Evolutionary conservation across 2,329 filamentous ascomycete species (phyloP).

Genomic region (Microsporum canis): DNA sequence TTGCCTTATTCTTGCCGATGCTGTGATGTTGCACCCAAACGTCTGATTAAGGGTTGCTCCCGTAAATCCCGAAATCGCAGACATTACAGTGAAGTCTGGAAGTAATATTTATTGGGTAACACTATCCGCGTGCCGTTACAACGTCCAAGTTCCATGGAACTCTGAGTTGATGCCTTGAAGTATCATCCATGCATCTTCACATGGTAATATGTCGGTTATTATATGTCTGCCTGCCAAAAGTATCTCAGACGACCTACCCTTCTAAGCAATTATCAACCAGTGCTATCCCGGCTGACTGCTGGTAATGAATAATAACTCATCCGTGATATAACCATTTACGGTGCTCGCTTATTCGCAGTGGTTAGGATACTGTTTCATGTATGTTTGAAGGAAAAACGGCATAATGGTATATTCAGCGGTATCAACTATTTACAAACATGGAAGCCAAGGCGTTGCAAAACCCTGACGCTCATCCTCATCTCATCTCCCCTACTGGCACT

Average conservation of each 20-base stretch:
- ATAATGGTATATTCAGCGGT: not conserved
- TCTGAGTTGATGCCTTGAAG: too few relatives aligned
- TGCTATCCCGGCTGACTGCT: too few relatives aligned
- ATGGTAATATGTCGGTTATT: too few relatives aligned
- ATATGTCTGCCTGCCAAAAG: too few relatives aligned
- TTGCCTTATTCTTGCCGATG: not conserved
- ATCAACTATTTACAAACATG: not conserved
- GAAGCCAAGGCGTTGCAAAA: not conserved
- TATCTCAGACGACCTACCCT: too few relatives aligned
- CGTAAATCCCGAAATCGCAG: not conserved
- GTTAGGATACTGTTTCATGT: too few relatives aligned
- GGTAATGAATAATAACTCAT: too few relatives aligned
- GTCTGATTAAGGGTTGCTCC: not conserved
- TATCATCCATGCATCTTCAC: too few relatives aligned
- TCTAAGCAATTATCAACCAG: too few relatives aligned
- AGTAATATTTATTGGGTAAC: not conserved
- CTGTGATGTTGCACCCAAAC: not conserved
- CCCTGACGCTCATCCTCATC: not conserved
- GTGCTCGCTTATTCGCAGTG: too few relatives aligned
- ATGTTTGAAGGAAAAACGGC: not conserved
- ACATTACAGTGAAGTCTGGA: not conserved
- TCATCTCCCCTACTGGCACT: not conserved
- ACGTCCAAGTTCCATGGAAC: too few relatives aligned
- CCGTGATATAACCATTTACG: too few relatives aligned
- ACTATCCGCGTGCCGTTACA: not conserved